Evolutionary conservation across 192 early-diverging fungal species (phyloP), one percentile per base, ranked within the genome.

Genomic region (Umbelopsis isabellina): DNA sequence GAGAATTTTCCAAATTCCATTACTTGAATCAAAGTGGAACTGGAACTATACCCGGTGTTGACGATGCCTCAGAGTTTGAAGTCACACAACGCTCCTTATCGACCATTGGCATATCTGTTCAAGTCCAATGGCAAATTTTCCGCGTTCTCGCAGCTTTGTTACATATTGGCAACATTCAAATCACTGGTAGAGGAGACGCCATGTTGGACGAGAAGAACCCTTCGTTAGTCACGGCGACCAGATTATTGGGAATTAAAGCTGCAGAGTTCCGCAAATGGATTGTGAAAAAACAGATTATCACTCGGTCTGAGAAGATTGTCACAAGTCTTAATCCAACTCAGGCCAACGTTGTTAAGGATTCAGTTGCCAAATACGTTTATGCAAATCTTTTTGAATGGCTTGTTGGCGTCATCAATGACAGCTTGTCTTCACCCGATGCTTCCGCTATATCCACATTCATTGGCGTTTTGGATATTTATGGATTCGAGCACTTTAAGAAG

Each of bases 391-490:
- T 99, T 70, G 96, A 98, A 70, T 99, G 97, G 95, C 82, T 99
- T 12, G 96, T 99, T 53, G 89, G 87, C 70, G 86, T 94, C 41
- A 91, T 94, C 80, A 99, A 99, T 80, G 79, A 80, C 48, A 91
- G 92, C 75, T 85, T 99, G 44, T 88, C 88, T 35, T 85, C 82
- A 46, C 82, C 80, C 12, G 86, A 85, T 23, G 18, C 72, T 3
- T 61, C 66, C 4, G 13, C 21, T 25, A 77, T 82, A 11, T 68
- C 74, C 16, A 82, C 78, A 47, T 99, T 99, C 73, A 99, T 99
- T 72, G 97, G 97, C 85, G 97, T 99, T 6, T 83, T 99, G 61
- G 97, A 99, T 89, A 99, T 99, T 78, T 99, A 98, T 76, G 97
- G 94, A 44, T 99, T 99, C 75, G 97, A 99, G 81, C 96, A 99